Percentiles rank a stretch among this genome's conserved stretches.
These are phyloP conservation scores for Rutstroemia sp. DNA, from an alignment of 2,329 filamentous ascomycete genomes.

Conservation along the genomic window DNA sequence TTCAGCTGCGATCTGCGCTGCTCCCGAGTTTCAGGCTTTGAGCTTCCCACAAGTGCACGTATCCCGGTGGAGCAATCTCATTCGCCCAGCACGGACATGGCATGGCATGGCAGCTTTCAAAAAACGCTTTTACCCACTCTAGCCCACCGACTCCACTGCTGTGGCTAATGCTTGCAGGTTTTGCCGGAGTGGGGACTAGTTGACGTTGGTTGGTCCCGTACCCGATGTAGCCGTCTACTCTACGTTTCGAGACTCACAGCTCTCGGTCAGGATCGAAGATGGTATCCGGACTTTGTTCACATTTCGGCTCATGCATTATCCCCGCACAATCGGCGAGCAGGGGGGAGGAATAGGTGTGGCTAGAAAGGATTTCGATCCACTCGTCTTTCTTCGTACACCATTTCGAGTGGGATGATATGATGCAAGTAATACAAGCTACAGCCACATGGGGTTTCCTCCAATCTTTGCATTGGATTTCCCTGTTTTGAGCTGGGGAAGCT, in stretches of 20 bases:
- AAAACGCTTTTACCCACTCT: too few species aligned
- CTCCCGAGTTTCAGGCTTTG: too few species aligned
- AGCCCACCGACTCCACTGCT: not conserved
- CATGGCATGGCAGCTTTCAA: too few species aligned
- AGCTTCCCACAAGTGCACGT: too few species aligned
- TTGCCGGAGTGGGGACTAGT: not conserved
- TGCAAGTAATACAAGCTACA: slow-evolving; percentile 3
- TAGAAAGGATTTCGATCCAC: not conserved
- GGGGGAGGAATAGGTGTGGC: not conserved
- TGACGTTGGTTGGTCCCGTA: too few species aligned
- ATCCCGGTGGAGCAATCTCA: too few species aligned
- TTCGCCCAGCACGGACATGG: too few species aligned
- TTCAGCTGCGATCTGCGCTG: too few species aligned
- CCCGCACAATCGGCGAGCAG: not conserved
- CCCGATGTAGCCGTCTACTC: too few species aligned
- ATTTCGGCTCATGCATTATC: not conserved
- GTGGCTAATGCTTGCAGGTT: not conserved
- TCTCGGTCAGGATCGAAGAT: not conserved
- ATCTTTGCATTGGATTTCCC: not conserved
- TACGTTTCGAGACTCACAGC: too few species aligned
- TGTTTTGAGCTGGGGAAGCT: slow-evolving; percentile 4
- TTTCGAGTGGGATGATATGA: not conserved
- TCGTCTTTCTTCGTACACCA: not conserved
- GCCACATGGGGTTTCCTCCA: not conserved
- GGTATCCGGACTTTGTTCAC: not conserved